These are phyloP conservation scores for Flammula alnicola DNA, from an alignment of 1,284 basidiomycete species.

Conservation along the genomic window DNA sequence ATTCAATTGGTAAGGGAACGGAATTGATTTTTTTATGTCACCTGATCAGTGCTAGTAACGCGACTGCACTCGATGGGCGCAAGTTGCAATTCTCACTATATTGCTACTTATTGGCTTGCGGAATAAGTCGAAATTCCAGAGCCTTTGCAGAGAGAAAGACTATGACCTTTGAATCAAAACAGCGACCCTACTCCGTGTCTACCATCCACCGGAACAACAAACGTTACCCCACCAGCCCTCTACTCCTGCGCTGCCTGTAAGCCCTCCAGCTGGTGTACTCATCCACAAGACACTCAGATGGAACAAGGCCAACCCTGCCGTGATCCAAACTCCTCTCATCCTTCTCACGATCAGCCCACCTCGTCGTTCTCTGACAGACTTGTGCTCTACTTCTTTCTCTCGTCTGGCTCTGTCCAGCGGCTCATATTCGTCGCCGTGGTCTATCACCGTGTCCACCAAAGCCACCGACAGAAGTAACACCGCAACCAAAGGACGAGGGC, in stretches of 20 bases:
- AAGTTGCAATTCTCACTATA: too few species aligned
- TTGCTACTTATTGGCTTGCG: too few species aligned
- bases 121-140: too few species aligned
- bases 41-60: too few species aligned
- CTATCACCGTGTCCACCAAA: conserved; percentile 26
- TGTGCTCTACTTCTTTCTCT: conserved; percentile 6
- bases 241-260: not conserved
- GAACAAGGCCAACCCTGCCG: conserved; percentile 25
- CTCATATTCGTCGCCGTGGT: conserved; percentile 17
- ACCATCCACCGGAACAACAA: too few species aligned
- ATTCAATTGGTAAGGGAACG: too few species aligned
- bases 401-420: not conserved
- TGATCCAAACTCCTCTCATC: conserved; percentile 20
- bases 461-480: conserved; percentile 25
- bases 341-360: conserved; percentile 14
- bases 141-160: too few species aligned
- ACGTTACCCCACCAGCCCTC: not conserved
- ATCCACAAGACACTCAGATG: conserved; percentile 27
- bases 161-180: too few species aligned
- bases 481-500: conserved; percentile 17
- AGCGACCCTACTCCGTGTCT: too few species aligned
- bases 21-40: too few species aligned
- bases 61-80: too few species aligned
- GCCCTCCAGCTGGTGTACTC: not conserved
- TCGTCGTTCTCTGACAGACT: conserved; percentile 14